Base-by-base conservation (phyloP, 352 stramenopile genomes). In the Phytopythium vexans region DNA sequence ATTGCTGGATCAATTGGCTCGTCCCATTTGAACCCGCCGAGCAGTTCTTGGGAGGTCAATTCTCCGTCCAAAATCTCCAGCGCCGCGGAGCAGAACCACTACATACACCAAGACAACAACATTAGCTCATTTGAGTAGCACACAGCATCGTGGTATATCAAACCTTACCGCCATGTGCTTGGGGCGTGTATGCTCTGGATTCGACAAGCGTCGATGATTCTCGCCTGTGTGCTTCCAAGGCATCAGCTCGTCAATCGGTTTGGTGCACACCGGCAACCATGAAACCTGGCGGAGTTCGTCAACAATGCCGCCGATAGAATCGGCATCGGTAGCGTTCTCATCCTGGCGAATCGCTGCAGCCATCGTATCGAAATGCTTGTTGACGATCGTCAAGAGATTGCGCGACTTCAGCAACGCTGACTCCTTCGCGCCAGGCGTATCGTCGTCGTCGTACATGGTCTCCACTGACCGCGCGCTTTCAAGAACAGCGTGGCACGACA, bases 331-430 rank as follows among this genome's bases (percentile, higher is more conserved):
- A 33, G 35, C 54, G 37, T 55, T 51, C 49, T 42, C 52, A 52
- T 41, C 38, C 40, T 66, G 43, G 0, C 37, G 52, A 49, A 33
- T 14, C 10, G 34, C 38, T 16, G 42, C 33, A 47, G 58, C 65
- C 73, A 92, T 86, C 8, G 62, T 54, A 58, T 92, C 82, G 52
- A 92, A 90, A 43, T 86, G 76, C 31, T 75, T 79, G 56, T 90
- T 92, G n/a, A 86, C 76, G 32, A 92, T 71, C 38, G 63, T 72
- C 36, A 92, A 41, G 48, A 92, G 60, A 41, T 72, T 89, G 27
- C 67, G 48, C 1, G 80, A 70, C 43, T 87, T 87, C 4, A 43
- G 45, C 47, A 60, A 74, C 15, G 73, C 74, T 6, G 53, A 49
- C 8, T 68, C 60, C 10, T 44, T 34, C 15, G 64, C 54, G 32